phyloP scores from a whole-genome alignment of 2,329 filamentous ascomycete species.

The Pleoardoris graminearum region DNA sequence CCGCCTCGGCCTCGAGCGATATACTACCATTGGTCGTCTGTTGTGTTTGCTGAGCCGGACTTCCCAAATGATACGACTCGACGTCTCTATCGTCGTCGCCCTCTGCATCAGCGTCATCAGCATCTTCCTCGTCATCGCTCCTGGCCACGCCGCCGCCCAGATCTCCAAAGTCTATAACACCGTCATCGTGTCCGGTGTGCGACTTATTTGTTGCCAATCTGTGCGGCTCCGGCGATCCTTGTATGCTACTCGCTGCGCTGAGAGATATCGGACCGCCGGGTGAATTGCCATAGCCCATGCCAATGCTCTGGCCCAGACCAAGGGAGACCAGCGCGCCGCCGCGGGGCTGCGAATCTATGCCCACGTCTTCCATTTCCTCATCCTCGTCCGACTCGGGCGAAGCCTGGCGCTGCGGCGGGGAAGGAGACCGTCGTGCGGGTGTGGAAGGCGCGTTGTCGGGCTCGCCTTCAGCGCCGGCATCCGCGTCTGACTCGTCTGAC shows the following conservation, averaged over 20 bases:
- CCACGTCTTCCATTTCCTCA: slow-evolving; percentile 21
- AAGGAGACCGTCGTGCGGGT: slow-evolving; percentile 20
- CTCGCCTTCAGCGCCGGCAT: slow-evolving; percentile 22
- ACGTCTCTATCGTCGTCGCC: slow-evolving; percentile 36
- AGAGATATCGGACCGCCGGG: slow-evolving; percentile 49
- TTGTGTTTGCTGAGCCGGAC: slow-evolving; percentile 26
- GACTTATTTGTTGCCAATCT: slow-evolving; percentile 18
- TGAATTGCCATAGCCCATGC: slow-evolving; percentile 26
- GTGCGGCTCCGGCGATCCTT: slow-evolving; percentile 32
- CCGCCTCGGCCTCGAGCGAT: slow-evolving; percentile 9
- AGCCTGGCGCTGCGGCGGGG: slow-evolving; percentile 19
- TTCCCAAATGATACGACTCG: slow-evolving; percentile 38
- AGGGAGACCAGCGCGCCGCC: slow-evolving; percentile 29
- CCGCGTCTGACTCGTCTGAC: slow-evolving; percentile 33
- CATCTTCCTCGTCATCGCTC: slow-evolving; percentile 34
- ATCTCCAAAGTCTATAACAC: slow-evolving; percentile 43
- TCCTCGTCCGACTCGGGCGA: slow-evolving; percentile 32
- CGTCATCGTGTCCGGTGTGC: slow-evolving; percentile 25
- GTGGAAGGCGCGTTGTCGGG: slow-evolving; percentile 12
- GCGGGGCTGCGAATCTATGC: slow-evolving; percentile 16
- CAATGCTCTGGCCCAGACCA: slow-evolving; percentile 33
- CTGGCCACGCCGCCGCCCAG: slow-evolving; percentile 31
- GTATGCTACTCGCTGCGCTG: slow-evolving; percentile 47
- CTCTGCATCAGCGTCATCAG: slow-evolving; percentile 31
- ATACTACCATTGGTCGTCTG: slow-evolving; percentile 6